Conservation (phyloP, 23 red algal species). For the Cyanidiococcus yangmingshanensis region DNA sequence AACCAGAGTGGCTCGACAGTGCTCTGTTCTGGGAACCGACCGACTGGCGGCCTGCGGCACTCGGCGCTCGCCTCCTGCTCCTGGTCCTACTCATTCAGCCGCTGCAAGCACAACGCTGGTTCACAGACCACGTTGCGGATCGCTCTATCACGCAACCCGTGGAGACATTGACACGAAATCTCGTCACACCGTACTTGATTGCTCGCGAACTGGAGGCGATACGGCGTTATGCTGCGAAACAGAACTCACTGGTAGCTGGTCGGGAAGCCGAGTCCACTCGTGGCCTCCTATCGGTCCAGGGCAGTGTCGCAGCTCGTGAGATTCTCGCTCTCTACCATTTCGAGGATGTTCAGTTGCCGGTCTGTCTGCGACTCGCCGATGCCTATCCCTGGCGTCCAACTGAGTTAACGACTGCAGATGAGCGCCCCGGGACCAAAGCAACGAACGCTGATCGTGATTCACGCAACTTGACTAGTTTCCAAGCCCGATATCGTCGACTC, state of each 20-base stretch:
- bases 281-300: neutral
- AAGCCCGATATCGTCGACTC: neutral
- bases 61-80: neutral
- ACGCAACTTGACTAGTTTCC: neutral
- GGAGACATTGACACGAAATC: neutral
- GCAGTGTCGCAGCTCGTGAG: conserved; percentile 9
- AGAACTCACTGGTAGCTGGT: neutral
- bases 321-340: neutral
- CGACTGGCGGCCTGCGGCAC: neutral
- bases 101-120: neutral
- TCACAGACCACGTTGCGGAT: neutral
- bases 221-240: neutral
- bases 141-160: neutral
- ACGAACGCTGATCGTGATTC: neutral
- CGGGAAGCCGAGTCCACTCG: neutral
- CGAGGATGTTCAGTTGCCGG: neutral
- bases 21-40: neutral
- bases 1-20: neutral
- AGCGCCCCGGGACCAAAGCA: no score
- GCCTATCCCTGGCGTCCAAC: neutral
- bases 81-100: conserved; percentile 4
- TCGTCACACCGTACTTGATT: neutral
- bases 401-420: neutral
- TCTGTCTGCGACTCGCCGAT: conserved; percentile 1
- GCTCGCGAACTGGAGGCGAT: conserved; percentile 1